phyloP scores from a whole-genome alignment of 1,284 basidiomycete genomes.

The Tranzscheliella williamsii region DNA sequence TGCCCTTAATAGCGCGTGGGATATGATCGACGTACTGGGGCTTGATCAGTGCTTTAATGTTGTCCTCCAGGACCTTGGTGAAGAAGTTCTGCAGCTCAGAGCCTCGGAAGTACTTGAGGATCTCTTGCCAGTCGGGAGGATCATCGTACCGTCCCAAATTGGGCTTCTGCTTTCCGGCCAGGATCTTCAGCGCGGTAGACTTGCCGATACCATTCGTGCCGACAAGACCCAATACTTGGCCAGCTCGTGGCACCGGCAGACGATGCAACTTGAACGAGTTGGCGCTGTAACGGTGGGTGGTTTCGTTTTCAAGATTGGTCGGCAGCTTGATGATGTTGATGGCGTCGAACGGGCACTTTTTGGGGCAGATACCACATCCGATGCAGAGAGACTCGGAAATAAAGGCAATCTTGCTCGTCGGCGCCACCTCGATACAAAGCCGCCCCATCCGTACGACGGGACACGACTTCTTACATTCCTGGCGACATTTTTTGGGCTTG shows the following conservation, averaged over 20 bases:
- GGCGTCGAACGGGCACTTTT: slow-evolving; percentile 61
- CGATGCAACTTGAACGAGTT: slow-evolving; percentile 61
- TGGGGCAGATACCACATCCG: slow-evolving; percentile 61
- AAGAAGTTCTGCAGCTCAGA: slow-evolving; percentile 61
- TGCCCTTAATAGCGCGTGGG: slow-evolving; percentile 57
- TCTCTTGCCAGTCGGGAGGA: slow-evolving; percentile 60
- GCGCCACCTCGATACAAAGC: slow-evolving; percentile 56
- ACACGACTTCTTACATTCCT: slow-evolving; percentile 61
- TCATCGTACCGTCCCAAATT: slow-evolving; percentile 60
- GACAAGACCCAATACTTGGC: slow-evolving; percentile 60
- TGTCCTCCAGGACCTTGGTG: slow-evolving; percentile 61
- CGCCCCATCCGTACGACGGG: slow-evolving; percentile 60
- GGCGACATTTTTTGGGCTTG: slow-evolving; percentile 60
- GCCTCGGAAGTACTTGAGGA: slow-evolving; percentile 60
- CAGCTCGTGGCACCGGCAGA: slow-evolving; percentile 56
- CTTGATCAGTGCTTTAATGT: slow-evolving; percentile 61
- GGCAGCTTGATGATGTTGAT: slow-evolving; percentile 61
- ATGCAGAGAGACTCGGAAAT: slow-evolving; percentile 60
- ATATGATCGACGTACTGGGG: slow-evolving; percentile 61
- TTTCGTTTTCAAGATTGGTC: slow-evolving; percentile 59
- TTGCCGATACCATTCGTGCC: slow-evolving; percentile 61
- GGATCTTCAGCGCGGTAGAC: slow-evolving; percentile 59
- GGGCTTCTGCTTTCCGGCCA: slow-evolving; percentile 61
- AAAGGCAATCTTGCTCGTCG: slow-evolving; percentile 57
- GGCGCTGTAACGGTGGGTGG: slow-evolving; percentile 60